A percentile compares a stretch with the other conserved stretches of the same genome.
Evolutionary conservation across 306 rosid species (phyloP).

Genomic region (Cicer chorassanicum): DNA sequence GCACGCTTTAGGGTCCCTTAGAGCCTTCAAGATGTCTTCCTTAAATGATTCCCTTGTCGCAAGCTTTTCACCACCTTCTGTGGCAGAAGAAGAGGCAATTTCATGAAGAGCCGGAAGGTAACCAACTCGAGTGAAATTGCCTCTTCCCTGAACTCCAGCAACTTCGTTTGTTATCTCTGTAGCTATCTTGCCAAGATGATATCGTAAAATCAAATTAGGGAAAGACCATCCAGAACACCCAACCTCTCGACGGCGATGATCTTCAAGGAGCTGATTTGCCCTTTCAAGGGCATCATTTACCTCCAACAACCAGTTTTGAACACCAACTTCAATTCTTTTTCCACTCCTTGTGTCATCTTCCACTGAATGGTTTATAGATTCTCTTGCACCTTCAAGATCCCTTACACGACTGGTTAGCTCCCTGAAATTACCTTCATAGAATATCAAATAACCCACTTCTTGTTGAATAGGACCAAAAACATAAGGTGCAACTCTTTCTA

Average conservation of each 20-base stretch:
- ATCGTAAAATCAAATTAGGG: neutral
- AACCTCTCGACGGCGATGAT: neutral
- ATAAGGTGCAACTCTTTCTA: neutral
- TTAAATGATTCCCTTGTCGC: neutral
- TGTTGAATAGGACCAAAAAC: neutral
- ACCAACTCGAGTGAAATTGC: neutral
- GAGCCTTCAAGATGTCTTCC: neutral
- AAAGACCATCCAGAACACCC: neutral
- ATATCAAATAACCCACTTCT: neutral
- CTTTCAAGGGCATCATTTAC: neutral
- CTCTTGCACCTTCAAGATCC: neutral
- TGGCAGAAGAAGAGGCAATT: neutral
- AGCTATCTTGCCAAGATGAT: neutral
- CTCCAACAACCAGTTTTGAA: neutral
- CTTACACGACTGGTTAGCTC: neutral
- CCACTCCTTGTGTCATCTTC: neutral
- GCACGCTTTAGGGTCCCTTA: neutral
- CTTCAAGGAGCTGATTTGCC: neutral
- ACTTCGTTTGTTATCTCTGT: neutral
- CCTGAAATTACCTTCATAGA: neutral
- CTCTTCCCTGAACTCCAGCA: neutral
- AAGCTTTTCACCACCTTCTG: neutral
- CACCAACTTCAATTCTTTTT: neutral
- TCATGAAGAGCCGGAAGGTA: neutral
- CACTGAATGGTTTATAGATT: neutral